Base-by-base conservation (phyloP, 495 filamentous ascomycete species). In the Penicillium cosmopolitanum region DNA sequence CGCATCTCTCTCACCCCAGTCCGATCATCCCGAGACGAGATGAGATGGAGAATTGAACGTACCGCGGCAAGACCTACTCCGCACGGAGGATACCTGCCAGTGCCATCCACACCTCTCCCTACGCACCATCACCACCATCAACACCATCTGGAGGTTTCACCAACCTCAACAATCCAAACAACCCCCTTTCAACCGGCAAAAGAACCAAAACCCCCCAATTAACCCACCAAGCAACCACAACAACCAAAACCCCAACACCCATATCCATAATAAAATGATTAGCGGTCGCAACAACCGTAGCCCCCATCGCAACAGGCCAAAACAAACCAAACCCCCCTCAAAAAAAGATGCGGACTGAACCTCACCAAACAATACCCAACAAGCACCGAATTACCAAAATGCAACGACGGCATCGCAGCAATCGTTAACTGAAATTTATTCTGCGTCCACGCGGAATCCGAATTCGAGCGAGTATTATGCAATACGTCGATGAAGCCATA, bases 241-340 rank as follows among this genome's bases (percentile, higher is more conserved):
- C 80, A 34, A 82, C 75, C 38, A 77, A 57, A 4, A 77, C 77
- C 4, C 82, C 82, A 46, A 81, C 71, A 23, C 82, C 65, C 0
- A 82, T 83, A 70, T 88, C 85, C 47, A 89, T 72, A 58, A 82
- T 80, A 61, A 85, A 87, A 67, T 87, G 87, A 61, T 89, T 88
- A 12, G 87, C 86, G 9, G 85, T 89, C 40, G 84, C 84, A 16
- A 89, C 73, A 57, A 89, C 87, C 4, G 85, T 83, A 51, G 80
- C 66, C 11, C 87, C 76, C 62, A 88, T 85, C 60, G 83, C 70
- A n/a, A 73, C 53, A 1, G 85, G 86, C 71, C 88, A 89, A 21
- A 75, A 64, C 28, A 83, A 62, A 2, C 79, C 85, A 11, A 87
- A 56, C 3, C 73, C 38, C 38, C 9, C 78, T 48, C 55, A 72